Percentiles rank a stretch among this genome's conserved stretches.
Evolutionary conservation across 352 stramenopile genomes (phyloP).

Genomic region (Phytophthora nicotianae): DNA sequence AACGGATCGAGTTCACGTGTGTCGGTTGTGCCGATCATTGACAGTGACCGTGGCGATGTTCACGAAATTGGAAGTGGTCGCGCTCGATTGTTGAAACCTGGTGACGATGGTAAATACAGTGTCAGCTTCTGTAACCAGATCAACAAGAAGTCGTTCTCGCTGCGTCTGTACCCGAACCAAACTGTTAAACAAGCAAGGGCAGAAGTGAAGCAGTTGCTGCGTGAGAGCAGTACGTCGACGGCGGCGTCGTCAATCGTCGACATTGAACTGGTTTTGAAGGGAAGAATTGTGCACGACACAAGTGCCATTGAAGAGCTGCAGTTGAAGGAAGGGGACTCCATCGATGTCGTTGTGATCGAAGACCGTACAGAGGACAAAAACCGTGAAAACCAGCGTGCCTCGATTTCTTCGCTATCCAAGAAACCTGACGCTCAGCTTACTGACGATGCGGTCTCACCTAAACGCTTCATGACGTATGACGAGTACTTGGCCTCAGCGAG

Average conservation of each 20-base stretch:
- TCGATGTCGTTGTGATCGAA: conserved; percentile 79
- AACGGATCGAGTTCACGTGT: conserved; percentile 37
- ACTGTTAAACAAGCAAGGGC: conserved; percentile 60
- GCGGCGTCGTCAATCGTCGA: conserved; percentile 43
- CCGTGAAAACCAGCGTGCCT: conserved; percentile 26
- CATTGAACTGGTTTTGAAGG: conserved; percentile 68
- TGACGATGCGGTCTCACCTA: conserved; percentile 36
- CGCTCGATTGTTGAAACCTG: conserved; percentile 42
- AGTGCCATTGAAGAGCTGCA: conserved; percentile 52
- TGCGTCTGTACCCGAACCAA: conserved; percentile 54
- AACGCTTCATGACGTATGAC: conserved; percentile 84
- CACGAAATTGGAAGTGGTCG: conserved; percentile 36
- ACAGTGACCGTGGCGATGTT: conserved; percentile 44
- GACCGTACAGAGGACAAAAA: conserved; percentile 40
- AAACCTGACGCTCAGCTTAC: conserved; percentile 31
- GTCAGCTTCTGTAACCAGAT: conserved; percentile 68
- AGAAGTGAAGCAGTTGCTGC: conserved; percentile 66
- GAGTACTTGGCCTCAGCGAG: conserved; percentile 78
- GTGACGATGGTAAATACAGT: conserved; percentile 61
- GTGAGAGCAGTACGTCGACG: conserved; percentile 43
- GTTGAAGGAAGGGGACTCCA: conserved; percentile 65
- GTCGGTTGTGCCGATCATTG: conserved; percentile 60
- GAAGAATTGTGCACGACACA: conserved; percentile 57
- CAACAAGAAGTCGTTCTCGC: conserved; percentile 74
- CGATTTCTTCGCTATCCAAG: conserved; percentile 38